Base-by-base conservation (phyloP, 2,329 filamentous ascomycete genomes). In the Diplodia corticola region DNA sequence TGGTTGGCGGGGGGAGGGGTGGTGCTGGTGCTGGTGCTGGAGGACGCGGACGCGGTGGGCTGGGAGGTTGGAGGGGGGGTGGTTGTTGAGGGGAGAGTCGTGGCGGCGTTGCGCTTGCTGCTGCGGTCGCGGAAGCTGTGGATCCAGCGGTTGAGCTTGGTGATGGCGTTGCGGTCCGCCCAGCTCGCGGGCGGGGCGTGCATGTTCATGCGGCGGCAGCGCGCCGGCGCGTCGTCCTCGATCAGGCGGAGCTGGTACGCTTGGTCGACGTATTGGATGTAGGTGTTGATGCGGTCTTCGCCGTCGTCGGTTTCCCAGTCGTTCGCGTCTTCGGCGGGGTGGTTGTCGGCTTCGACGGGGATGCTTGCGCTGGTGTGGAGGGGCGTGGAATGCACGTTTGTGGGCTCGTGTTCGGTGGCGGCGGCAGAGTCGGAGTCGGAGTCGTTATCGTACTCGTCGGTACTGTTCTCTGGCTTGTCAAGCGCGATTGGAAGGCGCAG, bases 121-220 rank as follows among this genome's bases (percentile, higher is more conserved):
- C 51, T 20, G 9, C 33, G n/a, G 9, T n/a, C 3, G 33, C 53
- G 30, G 53, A 57, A 57, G 3, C 2, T 20, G 5, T 3, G 9
- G 5, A 17, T 13, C 53, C 53, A 57, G 20, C 33, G 53, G 33
- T 57, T 26, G 48, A 50, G 48, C 24, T 50, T 50, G 9, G 4
- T 4, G 48, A 50, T 33, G 26, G 24, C 9, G 4, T 33, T 7
- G 24, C 26, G 6, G 33, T 24, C 13, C 28, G 26, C n/a, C 53
- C 53, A 37, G n/a, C 9, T n/a, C 1, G 53, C 30, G 26, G 53
- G 53, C 4, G 53, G 53, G 1, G 53, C 22, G 26, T 57, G 53
- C 13, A 63, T 63, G n/a, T 49, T 63, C 59, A 63, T 63, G 37
- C 30, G 28, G 13, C 59, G 37, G 10, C n/a, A 20, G n/a, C 15